Percentiles rank a stretch among this genome's conserved stretches.
These are phyloP conservation scores for Umbelopsis sp. DNA, from an alignment of 192 early-diverging fungal genomes.

Conservation along the genomic window DNA sequence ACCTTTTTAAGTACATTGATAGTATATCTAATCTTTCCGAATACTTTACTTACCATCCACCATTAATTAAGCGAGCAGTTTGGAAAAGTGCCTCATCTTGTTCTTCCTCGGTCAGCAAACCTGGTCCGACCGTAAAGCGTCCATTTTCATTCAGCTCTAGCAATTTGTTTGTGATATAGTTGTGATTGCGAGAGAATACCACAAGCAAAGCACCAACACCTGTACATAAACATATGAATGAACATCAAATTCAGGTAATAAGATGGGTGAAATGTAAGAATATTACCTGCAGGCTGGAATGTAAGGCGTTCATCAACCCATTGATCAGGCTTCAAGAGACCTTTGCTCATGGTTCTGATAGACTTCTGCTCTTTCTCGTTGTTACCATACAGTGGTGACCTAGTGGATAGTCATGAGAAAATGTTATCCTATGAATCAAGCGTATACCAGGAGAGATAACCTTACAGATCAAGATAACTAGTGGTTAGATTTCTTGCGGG, in stretches of 20 bases:
- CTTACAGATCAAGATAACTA: conserved; percentile 41
- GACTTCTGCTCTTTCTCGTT: conserved; percentile 30
- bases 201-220: conserved; percentile 41
- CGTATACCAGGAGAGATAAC: neutral
- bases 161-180: conserved; percentile 50
- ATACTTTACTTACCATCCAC: conserved; percentile 32
- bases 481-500: conserved; percentile 44
- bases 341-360: conserved; percentile 24
- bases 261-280: neutral
- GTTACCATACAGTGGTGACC: conserved; percentile 42
- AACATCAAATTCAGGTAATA: neutral
- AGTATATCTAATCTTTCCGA: no score
- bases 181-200: conserved; percentile 53
- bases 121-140: conserved; percentile 37
- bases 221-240: neutral
- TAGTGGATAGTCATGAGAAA: neutral
- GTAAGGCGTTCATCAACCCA: conserved; percentile 24
- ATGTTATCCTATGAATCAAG: neutral
- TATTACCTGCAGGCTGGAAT: conserved; percentile 26
- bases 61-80: conserved; percentile 51
- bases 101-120: conserved; percentile 10
- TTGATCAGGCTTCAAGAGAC: conserved; percentile 24
- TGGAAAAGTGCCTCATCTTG: conserved; percentile 54
- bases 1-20: neutral
- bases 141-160: conserved; percentile 42